Evolutionary conservation across 371 early-diverging fungal genomes (phyloP).

Genomic region (Nematocida sp.): DNA sequence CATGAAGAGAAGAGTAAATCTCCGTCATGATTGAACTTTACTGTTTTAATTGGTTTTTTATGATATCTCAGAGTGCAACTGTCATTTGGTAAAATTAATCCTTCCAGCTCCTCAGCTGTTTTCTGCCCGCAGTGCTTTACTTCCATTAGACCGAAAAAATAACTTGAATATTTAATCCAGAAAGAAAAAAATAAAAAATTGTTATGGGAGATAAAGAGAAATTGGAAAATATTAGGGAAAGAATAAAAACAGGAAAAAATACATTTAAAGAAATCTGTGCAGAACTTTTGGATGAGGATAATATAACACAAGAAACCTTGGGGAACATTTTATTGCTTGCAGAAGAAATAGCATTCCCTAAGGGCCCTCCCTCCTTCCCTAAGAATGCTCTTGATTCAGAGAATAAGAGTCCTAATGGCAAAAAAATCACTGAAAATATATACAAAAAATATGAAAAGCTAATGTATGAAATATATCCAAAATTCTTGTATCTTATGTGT

Average conservation of each 20-base stretch:
- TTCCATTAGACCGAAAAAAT: slow-evolving; percentile 21
- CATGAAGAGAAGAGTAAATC: slow-evolving; percentile 92
- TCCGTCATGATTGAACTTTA: slow-evolving; percentile 96
- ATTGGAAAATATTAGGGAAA: slow-evolving; percentile 28
- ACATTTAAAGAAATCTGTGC: slow-evolving; percentile 1
- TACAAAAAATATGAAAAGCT: slow-evolving; percentile 13
- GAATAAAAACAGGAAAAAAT: background rate
- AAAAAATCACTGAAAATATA: background rate
- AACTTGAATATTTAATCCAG: background rate
- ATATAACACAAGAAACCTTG: background rate
- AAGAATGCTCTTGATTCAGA: background rate
- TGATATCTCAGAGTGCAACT: slow-evolving; percentile 71
- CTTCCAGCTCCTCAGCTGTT: background rate
- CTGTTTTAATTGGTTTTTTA: slow-evolving; percentile 88
- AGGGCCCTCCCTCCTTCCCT: background rate
- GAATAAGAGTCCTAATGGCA: background rate
- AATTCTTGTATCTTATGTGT: slow-evolving; percentile 1
- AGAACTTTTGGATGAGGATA: background rate
- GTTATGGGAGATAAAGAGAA: slow-evolving; percentile 12
- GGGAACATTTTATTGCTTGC: background rate
- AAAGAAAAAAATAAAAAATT: slow-evolving; percentile 5
- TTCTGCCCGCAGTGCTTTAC: background rate
- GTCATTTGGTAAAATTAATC: slow-evolving; percentile 5
- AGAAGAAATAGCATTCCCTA: slow-evolving; percentile 8
- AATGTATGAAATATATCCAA: background rate